phyloP scores from a whole-genome alignment of 1,284 basidiomycete species.

The Cryptococcus sp. region DNA sequence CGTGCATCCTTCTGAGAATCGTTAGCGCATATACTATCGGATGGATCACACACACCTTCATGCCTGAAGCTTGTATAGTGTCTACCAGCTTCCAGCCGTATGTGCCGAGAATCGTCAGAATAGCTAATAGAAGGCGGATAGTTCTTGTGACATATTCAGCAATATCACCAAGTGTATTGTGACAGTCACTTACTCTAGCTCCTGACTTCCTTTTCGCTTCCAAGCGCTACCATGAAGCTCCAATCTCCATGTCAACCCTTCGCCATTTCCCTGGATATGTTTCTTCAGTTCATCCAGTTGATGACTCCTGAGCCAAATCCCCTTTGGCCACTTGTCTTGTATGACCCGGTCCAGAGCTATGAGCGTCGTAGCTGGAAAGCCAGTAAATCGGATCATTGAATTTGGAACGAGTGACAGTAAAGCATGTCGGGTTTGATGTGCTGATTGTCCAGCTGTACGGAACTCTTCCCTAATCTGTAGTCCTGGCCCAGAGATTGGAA shows the following conservation, averaged over 20 bases:
- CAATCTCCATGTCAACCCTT: slow-evolving; percentile 22
- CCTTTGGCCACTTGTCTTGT: slow-evolving; percentile 19
- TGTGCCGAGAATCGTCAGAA: slow-evolving; percentile 28
- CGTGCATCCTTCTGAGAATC: slow-evolving; percentile 29
- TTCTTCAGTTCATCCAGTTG: slow-evolving; percentile 9
- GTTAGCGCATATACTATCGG: neutral
- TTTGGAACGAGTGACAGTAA: slow-evolving; percentile 25
- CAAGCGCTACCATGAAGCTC: slow-evolving; percentile 33
- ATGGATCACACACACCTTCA: slow-evolving; percentile 18
- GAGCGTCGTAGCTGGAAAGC: slow-evolving; percentile 24
- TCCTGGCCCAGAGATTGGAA: slow-evolving; percentile 8
- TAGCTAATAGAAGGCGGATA: slow-evolving; percentile 30
- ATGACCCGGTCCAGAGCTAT: slow-evolving; percentile 20
- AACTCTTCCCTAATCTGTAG: slow-evolving; percentile 31
- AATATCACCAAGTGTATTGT: too few species aligned
- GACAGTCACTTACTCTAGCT: slow-evolving; percentile 32
- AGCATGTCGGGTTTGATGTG: slow-evolving; percentile 19
- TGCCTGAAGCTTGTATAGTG: slow-evolving; percentile 23
- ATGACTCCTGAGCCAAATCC: slow-evolving; percentile 19
- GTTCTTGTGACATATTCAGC: slow-evolving; percentile 13
- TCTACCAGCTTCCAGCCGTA: slow-evolving; percentile 35
- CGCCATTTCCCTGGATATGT: neutral
- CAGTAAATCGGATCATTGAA: slow-evolving; percentile 23
- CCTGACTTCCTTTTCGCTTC: slow-evolving; percentile 36
- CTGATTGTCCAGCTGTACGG: neutral